A percentile compares a stretch with the other conserved stretches of the same genome.
Conservation (phyloP, 148 eudicot species). For the Arbutus unedo region DNA sequence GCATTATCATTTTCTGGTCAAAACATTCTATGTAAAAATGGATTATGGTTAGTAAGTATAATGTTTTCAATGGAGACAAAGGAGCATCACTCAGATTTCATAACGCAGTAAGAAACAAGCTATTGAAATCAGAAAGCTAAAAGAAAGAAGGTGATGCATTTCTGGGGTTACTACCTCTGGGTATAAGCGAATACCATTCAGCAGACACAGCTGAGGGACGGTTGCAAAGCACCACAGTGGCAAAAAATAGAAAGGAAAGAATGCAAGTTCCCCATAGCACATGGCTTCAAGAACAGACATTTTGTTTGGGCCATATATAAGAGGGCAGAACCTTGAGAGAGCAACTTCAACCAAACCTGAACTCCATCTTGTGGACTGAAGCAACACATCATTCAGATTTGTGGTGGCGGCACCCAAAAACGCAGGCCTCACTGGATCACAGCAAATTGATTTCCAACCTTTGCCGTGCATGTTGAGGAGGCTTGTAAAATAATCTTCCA, state of each 20-base stretch:
- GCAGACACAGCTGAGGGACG: slow-evolving; percentile 56
- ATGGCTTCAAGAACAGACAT: slow-evolving; percentile 34
- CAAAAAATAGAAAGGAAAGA: slow-evolving; percentile 31
- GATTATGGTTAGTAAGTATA: background rate
- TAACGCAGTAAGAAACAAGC: background rate
- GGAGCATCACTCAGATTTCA: background rate
- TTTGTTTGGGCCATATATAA: slow-evolving; percentile 31
- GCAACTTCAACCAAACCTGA: slow-evolving; percentile 44
- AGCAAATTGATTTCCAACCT: slow-evolving; percentile 60
- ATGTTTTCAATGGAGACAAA: background rate
- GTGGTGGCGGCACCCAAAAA: slow-evolving; percentile 60
- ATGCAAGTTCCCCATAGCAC: slow-evolving; percentile 26
- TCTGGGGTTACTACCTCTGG: slow-evolving; percentile 39
- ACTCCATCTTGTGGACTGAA: slow-evolving; percentile 53
- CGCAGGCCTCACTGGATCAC: slow-evolving; percentile 45
- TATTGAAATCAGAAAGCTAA: background rate
- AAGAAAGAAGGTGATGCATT: background rate
- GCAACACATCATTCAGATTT: slow-evolving; percentile 45
- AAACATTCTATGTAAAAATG: background rate
- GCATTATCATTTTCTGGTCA: background rate
- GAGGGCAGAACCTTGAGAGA: slow-evolving; percentile 48
- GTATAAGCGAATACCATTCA: slow-evolving; percentile 47
- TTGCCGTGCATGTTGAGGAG: slow-evolving; percentile 27
- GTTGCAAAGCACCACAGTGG: slow-evolving; percentile 30
- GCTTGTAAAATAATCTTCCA: slow-evolving; percentile 57